Base-by-base conservation (phyloP, 257 asterid species). In the Scutellaria minor region DNA sequence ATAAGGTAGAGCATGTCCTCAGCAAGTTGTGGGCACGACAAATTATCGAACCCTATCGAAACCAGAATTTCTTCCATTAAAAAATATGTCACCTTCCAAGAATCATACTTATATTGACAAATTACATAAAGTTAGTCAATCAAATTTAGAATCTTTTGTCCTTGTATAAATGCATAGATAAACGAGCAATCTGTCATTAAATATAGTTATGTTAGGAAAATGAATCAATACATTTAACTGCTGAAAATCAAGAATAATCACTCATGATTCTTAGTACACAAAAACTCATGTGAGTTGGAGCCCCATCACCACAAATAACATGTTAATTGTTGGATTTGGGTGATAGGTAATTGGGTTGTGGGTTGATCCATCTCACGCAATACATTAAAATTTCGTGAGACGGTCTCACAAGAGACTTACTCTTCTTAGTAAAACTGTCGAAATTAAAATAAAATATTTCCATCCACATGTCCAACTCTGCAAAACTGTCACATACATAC, bases 21-120 rank as follows among this genome's bases (percentile, higher is more conserved):
- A 6, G 39, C 45, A 51, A 51, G 76, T 63, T 56, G 61, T 39
- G 64, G 22, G 42, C 58, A 64, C 37, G 66, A 24, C 52, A 60
- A 20, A 55, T 44, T 41, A 63, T 24, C 69, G 79, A 73, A 69
- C 77, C 58, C 68, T 61, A 45, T 10, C 44, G 12, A 27, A 31
- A 18, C 12, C 31, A 46, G 52, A 47, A 56, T 46, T 78, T 54
- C 46, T 14, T 22, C 9, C 6, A 27, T 13, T 47, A n/a, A 20
- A 45, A 13, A 52, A 37, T 24, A 40, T 52, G 55, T 7, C 7
- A 39, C 31, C 27, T 24, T 24, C 27, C 27, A 24, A 2, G 27
- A 24, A 24, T 24, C 27, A 24, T 24, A 24, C 27, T 24, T 24
- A 18, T 18, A 18, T 24, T 24, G 27, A 24, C 27, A 24, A 24